Conservation (phyloP, 805 yeast genomes). For the Ogataea neopini region DNA sequence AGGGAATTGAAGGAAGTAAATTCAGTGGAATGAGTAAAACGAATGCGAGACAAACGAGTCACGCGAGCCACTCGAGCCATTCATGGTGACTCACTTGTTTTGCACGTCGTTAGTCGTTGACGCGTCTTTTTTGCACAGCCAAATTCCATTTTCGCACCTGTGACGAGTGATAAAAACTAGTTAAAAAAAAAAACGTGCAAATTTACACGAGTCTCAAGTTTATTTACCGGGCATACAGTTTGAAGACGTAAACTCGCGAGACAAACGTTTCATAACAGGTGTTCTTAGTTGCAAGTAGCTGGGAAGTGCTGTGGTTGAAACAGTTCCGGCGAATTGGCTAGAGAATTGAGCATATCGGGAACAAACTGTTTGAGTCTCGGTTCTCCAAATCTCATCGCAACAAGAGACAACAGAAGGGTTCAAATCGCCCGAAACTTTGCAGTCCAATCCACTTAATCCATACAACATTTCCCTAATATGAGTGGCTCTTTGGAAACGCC, state of each 20-base stretch:
- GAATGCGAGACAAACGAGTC: too few species aligned
- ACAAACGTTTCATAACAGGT: background rate
- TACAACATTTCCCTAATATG: background rate
- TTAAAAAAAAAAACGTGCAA: constrained; percentile 2
- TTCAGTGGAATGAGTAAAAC: too few species aligned
- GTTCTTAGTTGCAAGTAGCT: background rate
- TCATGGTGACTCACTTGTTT: too few species aligned
- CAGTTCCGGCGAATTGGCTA: constrained; percentile 2
- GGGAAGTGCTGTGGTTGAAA: background rate
- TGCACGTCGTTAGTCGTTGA: background rate
- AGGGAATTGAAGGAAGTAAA: too few species aligned
- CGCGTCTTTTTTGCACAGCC: constrained; percentile 7
- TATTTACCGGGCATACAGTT: background rate
- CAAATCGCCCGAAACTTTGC: too few species aligned
- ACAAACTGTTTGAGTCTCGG: constrained; percentile 1
- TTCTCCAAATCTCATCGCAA: background rate
- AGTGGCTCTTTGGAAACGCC: background rate
- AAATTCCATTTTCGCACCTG: background rate
- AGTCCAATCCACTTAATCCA: background rate
- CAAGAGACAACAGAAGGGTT: background rate
- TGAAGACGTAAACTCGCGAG: background rate
- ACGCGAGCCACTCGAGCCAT: too few species aligned
- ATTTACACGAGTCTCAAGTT: background rate
- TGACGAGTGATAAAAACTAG: background rate
- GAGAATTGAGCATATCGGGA: background rate